Evolutionary conservation across 768 basidiomycete genomes (phyloP).

Genomic region (Pulveroboletus sp.): DNA sequence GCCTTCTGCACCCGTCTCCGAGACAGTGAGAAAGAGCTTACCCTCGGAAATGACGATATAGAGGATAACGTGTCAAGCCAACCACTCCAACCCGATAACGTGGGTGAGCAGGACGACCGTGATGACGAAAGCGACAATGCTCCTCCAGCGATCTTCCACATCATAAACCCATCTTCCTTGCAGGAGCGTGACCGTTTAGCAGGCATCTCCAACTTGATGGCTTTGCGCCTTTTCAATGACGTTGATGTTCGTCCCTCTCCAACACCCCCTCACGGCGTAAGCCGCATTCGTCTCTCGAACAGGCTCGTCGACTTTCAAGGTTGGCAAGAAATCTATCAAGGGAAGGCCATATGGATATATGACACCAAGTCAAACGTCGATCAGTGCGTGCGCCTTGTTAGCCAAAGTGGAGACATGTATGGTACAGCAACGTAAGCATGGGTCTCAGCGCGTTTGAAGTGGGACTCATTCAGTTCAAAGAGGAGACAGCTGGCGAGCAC

Average conservation of each 20-base stretch:
- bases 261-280: slow-evolving; percentile 38
- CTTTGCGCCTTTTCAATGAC: slow-evolving; percentile 67
- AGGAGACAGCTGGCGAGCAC: slow-evolving; percentile 78
- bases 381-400: slow-evolving; percentile 63
- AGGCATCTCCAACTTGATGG: slow-evolving; percentile 58
- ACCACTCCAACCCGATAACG: slow-evolving; percentile 15
- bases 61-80: slow-evolving; percentile 21
- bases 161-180: slow-evolving; percentile 43
- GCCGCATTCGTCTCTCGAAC: slow-evolving; percentile 46
- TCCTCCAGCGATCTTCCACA: slow-evolving; percentile 44
- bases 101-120: slow-evolving; percentile 12
- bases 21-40: slow-evolving; percentile 55
- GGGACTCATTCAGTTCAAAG: slow-evolving; percentile 34
- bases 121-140: slow-evolving; percentile 30
- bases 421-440: slow-evolving; percentile 71
- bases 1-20: slow-evolving; percentile 47
- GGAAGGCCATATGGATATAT: slow-evolving; percentile 72
- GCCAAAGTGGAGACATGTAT: slow-evolving; percentile 56
- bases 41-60: slow-evolving; percentile 23
- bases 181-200: slow-evolving; percentile 39
- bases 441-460: neutral
- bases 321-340: slow-evolving; percentile 70
- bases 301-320: slow-evolving; percentile 57
- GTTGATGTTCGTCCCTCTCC: slow-evolving; percentile 60
- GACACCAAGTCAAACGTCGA: slow-evolving; percentile 62